Conservation (phyloP, 768 basidiomycete genomes). For the Agrocybe praecox region DNA sequence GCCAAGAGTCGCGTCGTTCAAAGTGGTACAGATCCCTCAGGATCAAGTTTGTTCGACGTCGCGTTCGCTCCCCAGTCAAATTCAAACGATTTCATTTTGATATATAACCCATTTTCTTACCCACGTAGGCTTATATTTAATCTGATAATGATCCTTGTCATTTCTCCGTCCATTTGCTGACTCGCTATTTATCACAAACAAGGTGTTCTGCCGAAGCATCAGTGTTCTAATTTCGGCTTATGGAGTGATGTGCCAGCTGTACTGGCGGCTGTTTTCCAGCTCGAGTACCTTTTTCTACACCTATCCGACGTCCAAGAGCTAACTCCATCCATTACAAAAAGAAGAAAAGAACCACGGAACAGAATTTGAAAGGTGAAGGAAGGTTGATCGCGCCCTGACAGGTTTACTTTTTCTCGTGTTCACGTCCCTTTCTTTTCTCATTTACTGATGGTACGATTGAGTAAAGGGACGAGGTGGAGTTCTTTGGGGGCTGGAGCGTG, state of each 20-base stretch:
- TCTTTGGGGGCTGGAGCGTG: neutral
- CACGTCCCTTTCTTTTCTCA: neutral
- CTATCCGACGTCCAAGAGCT: neutral
- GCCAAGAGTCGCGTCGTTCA: too few species aligned
- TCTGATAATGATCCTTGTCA: neutral
- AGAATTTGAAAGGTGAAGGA: neutral
- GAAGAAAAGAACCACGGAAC: neutral
- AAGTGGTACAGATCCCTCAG: too few species aligned
- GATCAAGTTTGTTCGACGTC: too few species aligned
- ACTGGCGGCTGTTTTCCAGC: neutral
- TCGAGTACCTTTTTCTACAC: neutral
- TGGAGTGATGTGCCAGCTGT: neutral
- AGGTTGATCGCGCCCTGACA: neutral
- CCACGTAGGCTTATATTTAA: neutral
- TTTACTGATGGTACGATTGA: neutral
- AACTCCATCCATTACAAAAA: neutral
- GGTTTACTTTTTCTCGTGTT: neutral
- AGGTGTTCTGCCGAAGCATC: neutral
- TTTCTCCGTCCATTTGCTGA: neutral
- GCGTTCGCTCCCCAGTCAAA: too few species aligned
- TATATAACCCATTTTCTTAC: too few species aligned
- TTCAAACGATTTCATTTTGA: too few species aligned
- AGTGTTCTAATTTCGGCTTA: neutral
- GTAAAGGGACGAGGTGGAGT: neutral
- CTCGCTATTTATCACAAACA: neutral